Evolutionary conservation across 1,139 yeast genomes (phyloP), one percentile per base, ranked within the genome.

Genomic region (Saccharomyces hybrid): DNA sequence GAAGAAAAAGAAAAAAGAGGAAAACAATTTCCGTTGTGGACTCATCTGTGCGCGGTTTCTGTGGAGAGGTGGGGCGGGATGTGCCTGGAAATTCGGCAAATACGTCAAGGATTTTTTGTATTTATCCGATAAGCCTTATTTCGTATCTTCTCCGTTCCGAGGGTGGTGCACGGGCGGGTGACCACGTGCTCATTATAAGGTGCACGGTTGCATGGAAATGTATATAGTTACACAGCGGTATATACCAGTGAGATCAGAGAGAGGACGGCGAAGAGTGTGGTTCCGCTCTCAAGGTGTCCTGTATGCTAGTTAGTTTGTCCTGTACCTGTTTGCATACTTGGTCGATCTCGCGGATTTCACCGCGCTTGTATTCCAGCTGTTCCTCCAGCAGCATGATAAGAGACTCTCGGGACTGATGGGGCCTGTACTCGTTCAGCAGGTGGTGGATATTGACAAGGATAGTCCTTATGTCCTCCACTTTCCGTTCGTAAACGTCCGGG

Each of bases 321-420:
- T 74, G 77, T 13, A 82, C 80, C 5, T 78, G 77, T 3, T 59
- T 61, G 55, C 81, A 75, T 2, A 76, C 78, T 27, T 66, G 68
- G 46, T 81, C 79, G 30, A 83, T 81, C 42, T 74, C 70, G 27
- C 68, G 69, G 13, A 83, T 82, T 61, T 84, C 88, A 8, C 66
- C 64, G 56, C 71, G 73, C 61, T 83, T 83, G 48, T 73, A 69
- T 50, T 78, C 82, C 27, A 85, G 76, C 63, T 84, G 86, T 53
- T 82, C 83, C 63, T 80, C 83, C 68, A 89, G 73, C 54, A 87
- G 73, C 78, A 84, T 76, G 50, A 87, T 84, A 61, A 89, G 77
- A 57, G 89, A 83, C 63, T 89, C 96, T 49, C 96, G 76, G 6
- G 91, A 84, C 66, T 89, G 97, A 68, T 89, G 96, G 0, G 96